Base-by-base conservation (phyloP, 441 rosid species). In the Erodium moschatum region DNA sequence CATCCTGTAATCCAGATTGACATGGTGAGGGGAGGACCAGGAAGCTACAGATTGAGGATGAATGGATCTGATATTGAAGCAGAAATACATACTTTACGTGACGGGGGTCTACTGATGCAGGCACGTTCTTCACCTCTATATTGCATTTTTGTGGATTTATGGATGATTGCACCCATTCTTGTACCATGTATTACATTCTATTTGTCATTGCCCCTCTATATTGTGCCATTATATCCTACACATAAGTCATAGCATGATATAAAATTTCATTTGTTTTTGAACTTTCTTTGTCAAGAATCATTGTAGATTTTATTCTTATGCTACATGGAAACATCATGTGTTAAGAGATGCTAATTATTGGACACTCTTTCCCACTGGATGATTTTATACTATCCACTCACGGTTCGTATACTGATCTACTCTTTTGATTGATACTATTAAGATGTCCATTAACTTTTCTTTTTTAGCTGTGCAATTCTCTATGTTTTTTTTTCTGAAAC, bases 61-160 rank as follows among this genome's bases (percentile, higher is more conserved):
- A 96, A 89, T 69, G 79, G 84, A 52, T 96, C 99, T 69, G 92
- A 90, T 82, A 73, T 96, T 68, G 99, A 92, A 78, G 89, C 97
- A 66, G 99, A 92, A 81, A 96, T 96, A 79, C 98, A 96, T 84
- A 92, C 98, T 52, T 75, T 96, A 85, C 96, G 98, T 73, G 98
- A 96, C 84, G 99, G 99, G 67, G 99, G 98, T 78, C 83, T 96
- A 74, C 70, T 96, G 80, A 90, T 96, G 98, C 99, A 96, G 99
- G 99, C 82, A 90, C 82, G 88, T 76, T 71, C 67, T 54, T 70
- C 65, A 69, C 69, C 21, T 66, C 64, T 16, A 1, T n/a, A 9
- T 24, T 68, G 16, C 65, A 29, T 67, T 67, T 20, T 72, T 65
- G 21, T 74, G 73, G 67, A 67, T 65, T 19, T 62, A 19, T 64